Evolutionary conservation across 148 eudicot species (phyloP).

Genomic region (Drosera capensis): DNA sequence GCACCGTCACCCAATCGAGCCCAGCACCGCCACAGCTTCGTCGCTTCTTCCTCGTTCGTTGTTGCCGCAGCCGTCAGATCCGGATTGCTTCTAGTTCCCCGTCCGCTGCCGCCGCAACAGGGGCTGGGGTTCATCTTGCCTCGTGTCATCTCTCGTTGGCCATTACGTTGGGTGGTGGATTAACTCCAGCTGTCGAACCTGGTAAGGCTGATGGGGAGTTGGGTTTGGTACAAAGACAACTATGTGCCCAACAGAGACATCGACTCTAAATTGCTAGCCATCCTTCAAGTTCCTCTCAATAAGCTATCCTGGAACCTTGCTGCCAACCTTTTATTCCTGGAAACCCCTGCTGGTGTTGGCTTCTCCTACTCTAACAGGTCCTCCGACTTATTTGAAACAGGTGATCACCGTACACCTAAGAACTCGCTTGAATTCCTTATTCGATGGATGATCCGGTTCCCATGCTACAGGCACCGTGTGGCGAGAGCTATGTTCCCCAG

Average conservation of each 20-base stretch:
- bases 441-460: slow-evolving; percentile 74
- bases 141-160: slow-evolving; percentile 74
- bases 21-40: too few relatives aligned
- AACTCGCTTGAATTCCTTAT: slow-evolving; percentile 61
- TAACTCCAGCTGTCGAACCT: not conserved
- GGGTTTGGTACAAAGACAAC: too few relatives aligned
- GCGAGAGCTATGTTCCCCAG: slow-evolving; percentile 93
- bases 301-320: slow-evolving; percentile 71
- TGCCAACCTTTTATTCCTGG: slow-evolving; percentile 73
- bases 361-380: slow-evolving; percentile 71
- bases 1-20: too few relatives aligned
- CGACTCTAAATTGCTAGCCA: too few relatives aligned
- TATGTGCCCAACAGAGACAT: too few relatives aligned
- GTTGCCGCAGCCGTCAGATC: too few relatives aligned
- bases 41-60: too few relatives aligned
- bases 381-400: slow-evolving; percentile 59
- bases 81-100: too few relatives aligned
- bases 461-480: slow-evolving; percentile 58
- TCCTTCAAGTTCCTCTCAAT: too few relatives aligned
- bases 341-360: slow-evolving; percentile 96
- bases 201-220: not conserved
- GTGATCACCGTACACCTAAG: slow-evolving; percentile 74
- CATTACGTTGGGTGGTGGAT: slow-evolving; percentile 23
- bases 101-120: too few relatives aligned
- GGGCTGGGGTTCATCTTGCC: slow-evolving; percentile 52